These are phyloP conservation scores for Pyricularia sp. DNA, from an alignment of 2,329 filamentous ascomycete genomes.

Conservation along the genomic window DNA sequence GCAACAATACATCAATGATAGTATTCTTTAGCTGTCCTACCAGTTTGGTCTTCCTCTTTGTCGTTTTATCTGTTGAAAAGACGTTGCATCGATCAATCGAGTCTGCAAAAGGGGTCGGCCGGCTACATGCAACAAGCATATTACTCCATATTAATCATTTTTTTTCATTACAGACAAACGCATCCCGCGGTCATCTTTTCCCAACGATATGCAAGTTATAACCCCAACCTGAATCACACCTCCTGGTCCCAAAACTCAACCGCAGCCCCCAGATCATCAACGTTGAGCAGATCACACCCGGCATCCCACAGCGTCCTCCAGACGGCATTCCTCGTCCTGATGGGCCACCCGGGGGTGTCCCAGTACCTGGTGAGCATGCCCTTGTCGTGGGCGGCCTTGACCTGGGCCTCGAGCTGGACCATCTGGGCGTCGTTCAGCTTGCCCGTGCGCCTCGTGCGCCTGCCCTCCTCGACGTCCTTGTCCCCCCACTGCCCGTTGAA, in stretches of 20 bases:
- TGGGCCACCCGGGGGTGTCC: slow-evolving; percentile 50
- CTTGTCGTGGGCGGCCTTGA: slow-evolving; percentile 40
- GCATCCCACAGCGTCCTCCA: slow-evolving; percentile 48
- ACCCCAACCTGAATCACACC: not conserved
- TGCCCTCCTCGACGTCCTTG: slow-evolving; percentile 14
- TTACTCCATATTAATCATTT: no score
- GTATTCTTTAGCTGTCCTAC: no score
- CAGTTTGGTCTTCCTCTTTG: no score
- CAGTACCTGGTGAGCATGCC: slow-evolving; percentile 54
- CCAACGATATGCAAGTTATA: not conserved
- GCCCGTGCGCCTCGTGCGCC: slow-evolving; percentile 8
- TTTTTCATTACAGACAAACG: not conserved
- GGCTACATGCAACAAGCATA: no score
- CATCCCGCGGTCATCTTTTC: not conserved
- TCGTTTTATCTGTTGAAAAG: no score
- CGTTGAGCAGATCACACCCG: slow-evolving; percentile 51
- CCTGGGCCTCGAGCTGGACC: slow-evolving; percentile 38
- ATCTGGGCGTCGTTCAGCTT: slow-evolving; percentile 37
- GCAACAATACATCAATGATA: no score
- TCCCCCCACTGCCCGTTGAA: slow-evolving; percentile 27
- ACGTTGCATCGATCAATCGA: no score
- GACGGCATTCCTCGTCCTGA: slow-evolving; percentile 46
- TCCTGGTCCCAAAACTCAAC: slow-evolving; percentile 21
- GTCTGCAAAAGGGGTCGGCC: no score
- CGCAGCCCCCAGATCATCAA: slow-evolving; percentile 48